Percentiles rank a stretch among this genome's conserved stretches.
These are phyloP conservation scores for Luvunga scandens DNA, from an alignment of 345 rosid genomes.

Conservation along the genomic window DNA sequence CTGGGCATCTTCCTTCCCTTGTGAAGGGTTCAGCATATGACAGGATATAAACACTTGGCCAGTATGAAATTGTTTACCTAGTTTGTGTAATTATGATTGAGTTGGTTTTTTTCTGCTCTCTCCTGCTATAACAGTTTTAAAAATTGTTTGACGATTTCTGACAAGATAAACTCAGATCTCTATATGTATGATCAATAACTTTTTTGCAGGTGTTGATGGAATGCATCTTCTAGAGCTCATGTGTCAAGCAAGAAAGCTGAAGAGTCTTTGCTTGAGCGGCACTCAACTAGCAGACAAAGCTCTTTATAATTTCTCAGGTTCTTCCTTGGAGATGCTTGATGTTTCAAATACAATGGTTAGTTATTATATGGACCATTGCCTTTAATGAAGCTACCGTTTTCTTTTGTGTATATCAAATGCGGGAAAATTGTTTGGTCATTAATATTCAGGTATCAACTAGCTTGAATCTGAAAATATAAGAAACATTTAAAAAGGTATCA, in stretches of 20 bases:
- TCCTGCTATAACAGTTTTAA: not conserved
- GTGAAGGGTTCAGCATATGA: not conserved
- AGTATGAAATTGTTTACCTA: not conserved
- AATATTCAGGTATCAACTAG: slow-evolving; percentile 6
- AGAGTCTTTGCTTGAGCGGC: slow-evolving; percentile 65
- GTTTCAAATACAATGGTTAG: slow-evolving; percentile 72
- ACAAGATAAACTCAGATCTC: not conserved
- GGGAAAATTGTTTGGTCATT: not conserved
- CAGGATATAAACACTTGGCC: not conserved
- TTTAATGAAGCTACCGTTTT: not conserved
- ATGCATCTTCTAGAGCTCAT: slow-evolving; percentile 45
- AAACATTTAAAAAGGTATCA: not conserved
- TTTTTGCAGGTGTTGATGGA: slow-evolving; percentile 53
- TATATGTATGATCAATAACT: slow-evolving; percentile 4
- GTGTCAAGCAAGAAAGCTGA: slow-evolving; percentile 42
- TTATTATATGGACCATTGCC: slow-evolving; percentile 6
- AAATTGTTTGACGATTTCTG: not conserved
- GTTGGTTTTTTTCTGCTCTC: not conserved
- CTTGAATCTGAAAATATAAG: not conserved
- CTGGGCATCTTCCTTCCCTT: not conserved
- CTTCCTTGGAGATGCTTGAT: slow-evolving; percentile 73
- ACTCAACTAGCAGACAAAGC: slow-evolving; percentile 54
- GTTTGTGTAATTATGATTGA: not conserved
- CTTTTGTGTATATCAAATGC: not conserved
- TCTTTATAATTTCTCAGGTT: slow-evolving; percentile 55